phyloP scores from a whole-genome alignment of 768 basidiomycete species.

The Boletus huronensis region DNA sequence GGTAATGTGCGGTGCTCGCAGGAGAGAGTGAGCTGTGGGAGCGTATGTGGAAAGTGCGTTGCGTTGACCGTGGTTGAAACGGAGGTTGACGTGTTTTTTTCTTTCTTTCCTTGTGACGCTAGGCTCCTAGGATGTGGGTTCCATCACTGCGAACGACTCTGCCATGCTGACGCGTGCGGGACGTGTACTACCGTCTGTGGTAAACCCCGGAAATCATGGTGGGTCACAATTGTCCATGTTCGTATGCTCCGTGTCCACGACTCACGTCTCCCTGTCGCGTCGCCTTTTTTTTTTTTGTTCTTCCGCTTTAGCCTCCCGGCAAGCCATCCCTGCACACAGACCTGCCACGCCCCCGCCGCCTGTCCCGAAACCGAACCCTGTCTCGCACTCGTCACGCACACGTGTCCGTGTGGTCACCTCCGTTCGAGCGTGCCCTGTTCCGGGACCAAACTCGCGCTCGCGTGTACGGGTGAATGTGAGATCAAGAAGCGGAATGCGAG shows the following conservation, averaged over 20 bases:
- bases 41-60: slow-evolving; percentile 68
- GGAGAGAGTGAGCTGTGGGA: slow-evolving; percentile 78
- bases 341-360: slow-evolving; percentile 85
- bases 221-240: slow-evolving; percentile 17
- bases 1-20: slow-evolving; percentile 82
- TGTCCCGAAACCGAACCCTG: slow-evolving; percentile 85
- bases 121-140: slow-evolving; percentile 80
- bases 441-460: slow-evolving; percentile 39
- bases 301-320: slow-evolving; percentile 49
- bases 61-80: not conserved
- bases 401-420: slow-evolving; percentile 83
- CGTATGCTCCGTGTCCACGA: not conserved
- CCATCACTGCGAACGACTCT: slow-evolving; percentile 79
- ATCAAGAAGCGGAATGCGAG: slow-evolving; percentile 83
- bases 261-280: not conserved
- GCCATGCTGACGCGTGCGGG: slow-evolving; percentile 84
- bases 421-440: slow-evolving; percentile 75
- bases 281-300: not conserved
- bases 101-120: not conserved
- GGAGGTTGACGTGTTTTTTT: not conserved
- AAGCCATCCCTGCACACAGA: slow-evolving; percentile 69
- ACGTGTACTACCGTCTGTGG: slow-evolving; percentile 74
- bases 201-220: slow-evolving; percentile 85
- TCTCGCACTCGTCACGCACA: slow-evolving; percentile 56
- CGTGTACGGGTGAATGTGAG: slow-evolving; percentile 81